Conservation (phyloP, 2,329 filamentous ascomycete species). For the Domatiomyces catenatus region DNA sequence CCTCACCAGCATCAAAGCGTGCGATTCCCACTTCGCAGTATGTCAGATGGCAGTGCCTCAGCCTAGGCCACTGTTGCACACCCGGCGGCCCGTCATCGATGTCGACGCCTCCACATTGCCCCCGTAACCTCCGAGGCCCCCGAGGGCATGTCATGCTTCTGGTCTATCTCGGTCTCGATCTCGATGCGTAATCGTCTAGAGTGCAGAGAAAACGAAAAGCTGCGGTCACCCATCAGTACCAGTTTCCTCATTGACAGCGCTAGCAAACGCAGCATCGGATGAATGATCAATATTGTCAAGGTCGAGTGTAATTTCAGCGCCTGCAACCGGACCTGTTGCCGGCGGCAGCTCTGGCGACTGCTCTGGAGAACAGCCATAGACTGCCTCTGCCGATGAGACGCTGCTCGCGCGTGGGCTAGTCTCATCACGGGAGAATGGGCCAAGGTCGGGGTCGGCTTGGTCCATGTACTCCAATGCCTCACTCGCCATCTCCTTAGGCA, state of each 20-base stretch:
- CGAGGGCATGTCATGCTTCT: neutral
- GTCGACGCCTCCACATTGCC: neutral
- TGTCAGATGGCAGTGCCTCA: neutral
- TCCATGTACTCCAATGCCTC: neutral
- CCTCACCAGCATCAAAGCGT: neutral
- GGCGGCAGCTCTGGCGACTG: neutral
- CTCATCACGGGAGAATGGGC: neutral
- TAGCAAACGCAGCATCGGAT: neutral
- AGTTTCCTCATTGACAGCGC: constrained; percentile 8
- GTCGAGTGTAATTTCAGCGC: neutral
- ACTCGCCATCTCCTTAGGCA: neutral
- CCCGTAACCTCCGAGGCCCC: neutral
- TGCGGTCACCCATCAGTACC: constrained; percentile 21
- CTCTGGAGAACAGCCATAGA: neutral
- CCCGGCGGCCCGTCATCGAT: neutral
- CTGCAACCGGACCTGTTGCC: neutral
- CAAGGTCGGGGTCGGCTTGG: neutral
- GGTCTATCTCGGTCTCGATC: neutral
- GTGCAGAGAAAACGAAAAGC: constrained; percentile 66
- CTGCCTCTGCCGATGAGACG: neutral
- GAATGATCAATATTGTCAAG: neutral
- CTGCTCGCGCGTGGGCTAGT: neutral
- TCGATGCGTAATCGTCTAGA: constrained; percentile 28
- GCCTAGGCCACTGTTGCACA: neutral
- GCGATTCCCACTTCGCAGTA: neutral